phyloP scores from a whole-genome alignment of 768 basidiomycete genomes.

The Tulasnella sp. region DNA sequence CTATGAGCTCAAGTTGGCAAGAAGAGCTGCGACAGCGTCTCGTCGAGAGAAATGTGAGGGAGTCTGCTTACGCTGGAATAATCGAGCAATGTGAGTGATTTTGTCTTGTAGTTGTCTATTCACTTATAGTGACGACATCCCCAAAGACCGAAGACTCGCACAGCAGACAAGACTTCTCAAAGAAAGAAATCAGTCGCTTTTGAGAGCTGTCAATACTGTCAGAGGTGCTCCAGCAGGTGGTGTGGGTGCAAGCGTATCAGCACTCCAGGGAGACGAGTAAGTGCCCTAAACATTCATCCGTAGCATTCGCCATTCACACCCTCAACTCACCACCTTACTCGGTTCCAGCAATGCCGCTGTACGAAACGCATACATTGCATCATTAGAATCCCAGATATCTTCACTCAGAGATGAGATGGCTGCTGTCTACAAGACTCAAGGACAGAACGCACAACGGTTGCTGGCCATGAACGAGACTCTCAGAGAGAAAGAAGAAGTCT shows the following conservation, averaged over 20 bases:
- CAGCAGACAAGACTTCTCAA: slow-evolving; percentile 86
- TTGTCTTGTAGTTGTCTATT: slow-evolving; percentile 6
- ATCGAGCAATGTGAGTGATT: slow-evolving; percentile 77
- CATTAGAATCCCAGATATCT: slow-evolving; percentile 88
- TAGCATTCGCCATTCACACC: slow-evolving; percentile 2
- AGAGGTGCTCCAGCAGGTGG: slow-evolving; percentile 28
- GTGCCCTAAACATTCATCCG: slow-evolving; percentile 22
- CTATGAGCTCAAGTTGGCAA: slow-evolving; percentile 16
- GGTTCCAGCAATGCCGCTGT: slow-evolving; percentile 68
- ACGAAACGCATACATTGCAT: slow-evolving; percentile 74
- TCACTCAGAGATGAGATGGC: slow-evolving; percentile 84
- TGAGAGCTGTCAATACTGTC: slow-evolving; percentile 70
- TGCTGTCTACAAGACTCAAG: slow-evolving; percentile 90
- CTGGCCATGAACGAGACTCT: slow-evolving; percentile 91
- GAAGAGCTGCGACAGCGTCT: slow-evolving; percentile 39
- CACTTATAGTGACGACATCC: slow-evolving; percentile 14
- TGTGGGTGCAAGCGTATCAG: not conserved
- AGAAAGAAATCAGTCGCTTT: slow-evolving; percentile 78
- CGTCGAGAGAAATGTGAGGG: slow-evolving; percentile 67
- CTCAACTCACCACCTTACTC: not conserved
- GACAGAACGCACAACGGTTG: slow-evolving; percentile 86
- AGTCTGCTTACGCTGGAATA: slow-evolving; percentile 66
- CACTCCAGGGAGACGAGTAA: slow-evolving; percentile 51
- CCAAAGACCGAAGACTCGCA: slow-evolving; percentile 73
- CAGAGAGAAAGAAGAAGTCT: slow-evolving; percentile 81